A percentile compares a stretch with the other conserved stretches of the same genome.
Evolutionary conservation across 257 asterid genomes (phyloP).

Genomic region (Eucommia ulmoides): DNA sequence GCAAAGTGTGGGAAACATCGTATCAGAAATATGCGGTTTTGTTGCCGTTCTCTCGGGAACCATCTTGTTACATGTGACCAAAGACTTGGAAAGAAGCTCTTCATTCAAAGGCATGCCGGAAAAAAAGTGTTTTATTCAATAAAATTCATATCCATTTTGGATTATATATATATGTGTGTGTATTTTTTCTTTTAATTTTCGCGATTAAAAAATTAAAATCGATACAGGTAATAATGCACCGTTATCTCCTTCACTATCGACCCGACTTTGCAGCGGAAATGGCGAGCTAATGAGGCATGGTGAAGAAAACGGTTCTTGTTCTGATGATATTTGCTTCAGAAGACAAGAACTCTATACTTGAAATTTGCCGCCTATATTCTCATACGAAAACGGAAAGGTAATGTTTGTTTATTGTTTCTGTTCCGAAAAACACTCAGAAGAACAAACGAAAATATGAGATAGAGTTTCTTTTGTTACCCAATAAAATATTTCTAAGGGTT

Average conservation of each 20-base stretch:
- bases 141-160: no score
- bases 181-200: neutral
- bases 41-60: constrained; percentile 71
- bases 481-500: no score
- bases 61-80: constrained; percentile 55
- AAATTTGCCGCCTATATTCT: no score
- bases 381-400: no score
- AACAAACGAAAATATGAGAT: no score
- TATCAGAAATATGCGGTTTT: constrained; percentile 69
- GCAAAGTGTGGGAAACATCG: constrained; percentile 49
- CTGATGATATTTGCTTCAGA: constrained; percentile 22
- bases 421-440: no score
- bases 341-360: constrained; percentile 23
- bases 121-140: no score
- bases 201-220: constrained; percentile 1
- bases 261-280: constrained; percentile 39
- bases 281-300: constrained; percentile 32
- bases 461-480: no score
- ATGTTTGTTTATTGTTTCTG: no score
- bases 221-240: constrained; percentile 46
- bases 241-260: constrained; percentile 53
- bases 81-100: constrained; percentile 56
- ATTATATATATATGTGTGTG: neutral
- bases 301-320: constrained; percentile 24
- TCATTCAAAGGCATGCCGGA: constrained; percentile 70